Conservation (phyloP, 2,329 filamentous ascomycete genomes). For the Pseudodiploospora longispora region DNA sequence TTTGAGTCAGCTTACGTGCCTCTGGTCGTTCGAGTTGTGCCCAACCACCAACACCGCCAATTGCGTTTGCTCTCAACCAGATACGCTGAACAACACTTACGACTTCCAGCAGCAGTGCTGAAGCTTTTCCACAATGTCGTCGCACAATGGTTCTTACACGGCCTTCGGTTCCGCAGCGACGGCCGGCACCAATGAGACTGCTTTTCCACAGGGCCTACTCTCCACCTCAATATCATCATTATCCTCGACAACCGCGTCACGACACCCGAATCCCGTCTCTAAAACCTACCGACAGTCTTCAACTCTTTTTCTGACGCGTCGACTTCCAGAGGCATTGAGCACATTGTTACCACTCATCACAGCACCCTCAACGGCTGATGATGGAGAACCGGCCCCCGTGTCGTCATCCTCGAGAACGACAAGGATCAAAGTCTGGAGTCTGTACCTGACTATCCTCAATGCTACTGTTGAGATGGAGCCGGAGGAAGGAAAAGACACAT, state of each 20-base stretch:
- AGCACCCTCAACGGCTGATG: slow-evolving; percentile 40
- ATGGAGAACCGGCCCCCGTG: slow-evolving; percentile 60
- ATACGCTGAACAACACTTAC: no score
- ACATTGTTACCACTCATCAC: slow-evolving; percentile 77
- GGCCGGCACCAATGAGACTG: slow-evolving; percentile 22
- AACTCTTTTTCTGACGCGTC: slow-evolving; percentile 88
- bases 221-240: slow-evolving; percentile 64
- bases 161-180: slow-evolving; percentile 37
- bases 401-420: slow-evolving; percentile 73
- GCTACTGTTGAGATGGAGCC: slow-evolving; percentile 81
- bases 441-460: slow-evolving; percentile 91
- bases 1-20: no score
- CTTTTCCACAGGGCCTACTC: slow-evolving; percentile 43
- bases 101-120: not conserved
- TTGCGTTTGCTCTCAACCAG: no score
- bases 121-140: slow-evolving; percentile 29
- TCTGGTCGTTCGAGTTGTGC: no score
- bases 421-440: slow-evolving; percentile 91
- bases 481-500: slow-evolving; percentile 82
- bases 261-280: slow-evolving; percentile 67
- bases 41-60: no score
- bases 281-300: slow-evolving; percentile 92
- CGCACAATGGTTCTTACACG: slow-evolving; percentile 35
- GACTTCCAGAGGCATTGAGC: slow-evolving; percentile 80
- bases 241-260: slow-evolving; percentile 50